Percentiles rank a stretch among this genome's conserved stretches.
Evolutionary conservation across 129 eudicot genomes (phyloP).

Genomic region (Cynara cardunculus): DNA sequence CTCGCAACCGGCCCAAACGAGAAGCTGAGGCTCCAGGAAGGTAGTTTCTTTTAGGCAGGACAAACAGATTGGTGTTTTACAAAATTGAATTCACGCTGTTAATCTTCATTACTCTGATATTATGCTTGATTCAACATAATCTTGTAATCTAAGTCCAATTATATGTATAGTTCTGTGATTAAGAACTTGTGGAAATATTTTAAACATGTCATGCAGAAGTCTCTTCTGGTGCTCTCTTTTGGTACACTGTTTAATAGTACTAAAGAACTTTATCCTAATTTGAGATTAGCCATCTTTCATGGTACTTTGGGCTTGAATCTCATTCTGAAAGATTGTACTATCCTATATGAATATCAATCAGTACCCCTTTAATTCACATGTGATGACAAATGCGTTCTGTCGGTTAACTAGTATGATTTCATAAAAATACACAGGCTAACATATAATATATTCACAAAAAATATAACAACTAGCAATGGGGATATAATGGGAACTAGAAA

Average conservation of each 20-base stretch:
- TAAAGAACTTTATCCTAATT: neutral
- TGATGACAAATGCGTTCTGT: neutral
- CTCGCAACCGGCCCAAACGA: constrained; percentile 85
- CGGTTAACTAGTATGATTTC: neutral
- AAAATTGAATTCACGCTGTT: neutral
- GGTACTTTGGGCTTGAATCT: neutral
- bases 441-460: too few species aligned
- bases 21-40: constrained; percentile 56
- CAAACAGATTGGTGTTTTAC: constrained; percentile 2
- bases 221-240: neutral
- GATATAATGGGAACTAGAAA: too few species aligned
- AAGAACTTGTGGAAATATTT: neutral
- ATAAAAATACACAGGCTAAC: neutral
- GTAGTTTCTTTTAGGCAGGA: constrained; percentile 15
- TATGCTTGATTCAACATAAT: constrained; percentile 19
- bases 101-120: neutral
- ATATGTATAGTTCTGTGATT: constrained; percentile 27
- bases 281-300: neutral
- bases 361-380: neutral
- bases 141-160: constrained; percentile 10
- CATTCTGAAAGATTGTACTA: neutral
- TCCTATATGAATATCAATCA: neutral
- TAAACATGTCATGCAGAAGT: neutral
- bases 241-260: neutral
- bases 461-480: too few species aligned